A percentile compares a stretch with the other conserved stretches of the same genome.
Conservation (phyloP, 495 filamentous ascomycete species). For the Penicillium robsamsonii region DNA sequence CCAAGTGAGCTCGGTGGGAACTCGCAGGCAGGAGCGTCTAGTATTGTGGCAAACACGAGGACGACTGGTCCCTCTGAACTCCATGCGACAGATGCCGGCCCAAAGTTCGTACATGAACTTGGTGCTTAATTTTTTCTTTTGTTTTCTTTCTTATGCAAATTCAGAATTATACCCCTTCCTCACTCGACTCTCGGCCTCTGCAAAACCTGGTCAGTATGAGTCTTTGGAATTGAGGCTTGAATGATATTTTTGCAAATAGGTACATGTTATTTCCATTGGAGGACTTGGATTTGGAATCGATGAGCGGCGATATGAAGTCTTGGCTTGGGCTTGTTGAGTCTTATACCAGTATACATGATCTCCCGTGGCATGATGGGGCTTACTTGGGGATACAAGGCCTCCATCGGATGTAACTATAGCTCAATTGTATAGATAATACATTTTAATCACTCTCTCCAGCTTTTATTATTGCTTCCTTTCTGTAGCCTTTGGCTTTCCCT, state of each 20-base stretch:
- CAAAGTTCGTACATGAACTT: slow-evolving; percentile 5
- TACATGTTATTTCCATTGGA: not conserved
- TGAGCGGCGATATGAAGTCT: not conserved
- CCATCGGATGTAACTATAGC: not conserved
- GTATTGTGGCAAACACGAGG: not conserved
- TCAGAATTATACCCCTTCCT: slow-evolving; percentile 2
- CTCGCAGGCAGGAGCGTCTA: not conserved
- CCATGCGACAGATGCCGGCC: not conserved
- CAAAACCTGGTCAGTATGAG: not conserved
- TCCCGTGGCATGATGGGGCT: not conserved
- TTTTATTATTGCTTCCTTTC: not conserved
- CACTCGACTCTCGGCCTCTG: not conserved
- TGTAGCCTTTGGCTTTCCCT: too few relatives aligned
- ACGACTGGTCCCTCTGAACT: slow-evolving; percentile 3
- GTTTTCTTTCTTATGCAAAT: not conserved
- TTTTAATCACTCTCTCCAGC: not conserved
- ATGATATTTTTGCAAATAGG: not conserved
- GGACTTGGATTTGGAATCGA: not conserved
- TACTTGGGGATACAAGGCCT: too few relatives aligned
- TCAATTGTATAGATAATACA: not conserved
- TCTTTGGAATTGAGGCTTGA: not conserved
- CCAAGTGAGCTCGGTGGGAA: not conserved
- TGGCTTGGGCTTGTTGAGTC: not conserved
- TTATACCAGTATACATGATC: not conserved
- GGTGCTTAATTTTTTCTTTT: not conserved